Evolutionary conservation across 257 asterid genomes (phyloP).

Genomic region (Solanum piurae): DNA sequence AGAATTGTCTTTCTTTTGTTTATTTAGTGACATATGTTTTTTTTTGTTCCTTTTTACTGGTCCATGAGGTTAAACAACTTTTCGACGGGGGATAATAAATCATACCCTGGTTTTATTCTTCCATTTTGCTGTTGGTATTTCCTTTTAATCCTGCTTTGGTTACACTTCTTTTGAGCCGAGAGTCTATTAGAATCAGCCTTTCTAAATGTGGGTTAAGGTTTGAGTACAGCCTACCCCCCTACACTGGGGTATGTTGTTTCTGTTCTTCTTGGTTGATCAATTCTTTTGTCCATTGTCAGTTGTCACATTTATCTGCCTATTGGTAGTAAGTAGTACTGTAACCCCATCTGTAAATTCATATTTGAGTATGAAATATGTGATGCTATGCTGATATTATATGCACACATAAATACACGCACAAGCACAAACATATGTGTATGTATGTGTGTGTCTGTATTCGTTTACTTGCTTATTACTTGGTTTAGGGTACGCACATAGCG

Average conservation of each 20-base stretch:
- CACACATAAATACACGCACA: background rate
- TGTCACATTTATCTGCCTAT: background rate
- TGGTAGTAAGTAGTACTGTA: background rate
- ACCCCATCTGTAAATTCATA: background rate
- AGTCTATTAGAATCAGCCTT: background rate
- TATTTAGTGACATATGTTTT: background rate
- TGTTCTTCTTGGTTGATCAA: background rate
- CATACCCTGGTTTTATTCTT: background rate
- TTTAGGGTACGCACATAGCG: background rate
- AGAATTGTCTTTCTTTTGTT: background rate
- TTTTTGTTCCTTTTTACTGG: background rate
- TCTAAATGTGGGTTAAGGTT: background rate
- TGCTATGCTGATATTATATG: background rate
- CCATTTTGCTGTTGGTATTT: background rate
- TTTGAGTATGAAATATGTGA: background rate
- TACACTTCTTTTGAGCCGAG: background rate
- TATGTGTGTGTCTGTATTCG: background rate
- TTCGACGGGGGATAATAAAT: background rate
- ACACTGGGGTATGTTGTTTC: background rate
- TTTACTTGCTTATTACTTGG: background rate
- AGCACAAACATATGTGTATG: background rate
- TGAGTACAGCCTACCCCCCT: background rate
- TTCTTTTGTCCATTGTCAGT: background rate
- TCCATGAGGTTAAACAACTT: background rate
- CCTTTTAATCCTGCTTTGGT: background rate